Evolutionary conservation across 2,329 filamentous ascomycete species (phyloP).

Genomic region (Verticillium klebahnii): DNA sequence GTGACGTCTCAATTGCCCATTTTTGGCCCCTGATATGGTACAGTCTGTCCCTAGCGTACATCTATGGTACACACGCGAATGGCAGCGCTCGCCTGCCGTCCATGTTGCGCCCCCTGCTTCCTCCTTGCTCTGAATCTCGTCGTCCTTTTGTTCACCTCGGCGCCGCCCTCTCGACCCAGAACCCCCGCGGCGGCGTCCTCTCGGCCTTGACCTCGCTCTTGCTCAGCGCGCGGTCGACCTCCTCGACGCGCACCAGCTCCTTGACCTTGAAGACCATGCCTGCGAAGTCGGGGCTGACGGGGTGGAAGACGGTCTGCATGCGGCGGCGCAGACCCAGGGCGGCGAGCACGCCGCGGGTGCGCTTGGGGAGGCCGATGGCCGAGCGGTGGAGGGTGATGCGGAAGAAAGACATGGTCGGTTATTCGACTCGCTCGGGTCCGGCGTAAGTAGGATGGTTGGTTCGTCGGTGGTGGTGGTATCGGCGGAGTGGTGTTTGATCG

Average conservation of each 20-base stretch:
- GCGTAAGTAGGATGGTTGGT: background rate
- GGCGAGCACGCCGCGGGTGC: conserved; percentile 73
- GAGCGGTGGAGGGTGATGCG: conserved; percentile 87
- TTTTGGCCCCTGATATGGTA: background rate
- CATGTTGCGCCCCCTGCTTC: background rate
- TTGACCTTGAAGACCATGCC: conserved; percentile 94
- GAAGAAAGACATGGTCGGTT: conserved; percentile 67
- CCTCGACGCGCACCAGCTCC: conserved; percentile 78
- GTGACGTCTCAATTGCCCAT: background rate
- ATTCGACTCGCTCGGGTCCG: background rate
- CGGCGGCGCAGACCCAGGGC: conserved; percentile 83
- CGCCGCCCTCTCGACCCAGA: conserved; percentile 64
- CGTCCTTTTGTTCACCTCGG: conserved; percentile 14
- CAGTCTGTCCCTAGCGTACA: background rate
- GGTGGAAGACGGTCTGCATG: conserved; percentile 84
- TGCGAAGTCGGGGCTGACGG: conserved; percentile 73
- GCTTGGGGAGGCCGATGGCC: conserved; percentile 79
- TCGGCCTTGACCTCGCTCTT: conserved; percentile 64
- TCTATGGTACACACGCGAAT: background rate
- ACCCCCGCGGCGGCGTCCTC: conserved; percentile 73
- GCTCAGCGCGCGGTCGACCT: conserved; percentile 63
- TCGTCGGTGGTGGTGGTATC: conserved; percentile 1
- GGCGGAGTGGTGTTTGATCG: background rate
- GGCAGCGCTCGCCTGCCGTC: background rate
- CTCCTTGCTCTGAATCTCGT: background rate